Evolutionary conservation across 495 filamentous ascomycete genomes (phyloP).

Genomic region (Geoglossum glabrum): DNA sequence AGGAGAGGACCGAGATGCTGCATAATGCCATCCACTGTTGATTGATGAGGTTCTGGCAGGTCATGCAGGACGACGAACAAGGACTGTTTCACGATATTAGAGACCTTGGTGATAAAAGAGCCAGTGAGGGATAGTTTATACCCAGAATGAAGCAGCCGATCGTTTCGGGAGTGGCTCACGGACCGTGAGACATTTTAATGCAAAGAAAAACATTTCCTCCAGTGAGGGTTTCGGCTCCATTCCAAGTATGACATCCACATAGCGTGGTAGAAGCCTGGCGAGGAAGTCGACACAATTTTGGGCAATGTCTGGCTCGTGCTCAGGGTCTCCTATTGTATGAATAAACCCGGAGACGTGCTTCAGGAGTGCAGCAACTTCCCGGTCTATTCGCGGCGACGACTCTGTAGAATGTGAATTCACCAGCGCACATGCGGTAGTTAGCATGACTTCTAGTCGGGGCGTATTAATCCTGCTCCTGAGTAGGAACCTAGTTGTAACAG

Average conservation of each 20-base stretch:
- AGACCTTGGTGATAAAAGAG: not conserved
- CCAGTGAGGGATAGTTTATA: constrained; percentile 19
- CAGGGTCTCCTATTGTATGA: constrained; percentile 38
- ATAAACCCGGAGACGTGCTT: constrained; percentile 46
- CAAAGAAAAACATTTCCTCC: constrained; percentile 57
- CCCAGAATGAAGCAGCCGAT: constrained; percentile 67
- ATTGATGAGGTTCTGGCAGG: constrained; percentile 21
- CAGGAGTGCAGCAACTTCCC: constrained; percentile 34
- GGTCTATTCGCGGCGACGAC: constrained; percentile 21
- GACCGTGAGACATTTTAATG: constrained; percentile 47
- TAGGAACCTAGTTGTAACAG: constrained; percentile 51
- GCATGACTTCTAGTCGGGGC: constrained; percentile 49
- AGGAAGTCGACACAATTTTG: constrained; percentile 59
- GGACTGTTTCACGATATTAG: constrained; percentile 15
- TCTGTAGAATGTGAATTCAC: constrained; percentile 40
- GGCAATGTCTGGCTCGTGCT: constrained; percentile 59
- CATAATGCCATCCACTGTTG: constrained; percentile 31
- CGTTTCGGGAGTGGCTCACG: constrained; percentile 64
- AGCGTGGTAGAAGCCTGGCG: constrained; percentile 42
- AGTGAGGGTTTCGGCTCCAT: constrained; percentile 29
- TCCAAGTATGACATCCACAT: constrained; percentile 34
- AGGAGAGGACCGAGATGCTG: constrained; percentile 38
- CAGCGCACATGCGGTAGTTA: constrained; percentile 61
- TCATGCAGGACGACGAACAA: constrained; percentile 26
- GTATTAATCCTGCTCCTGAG: constrained; percentile 37